Evolutionary conservation across 306 rosid species (phyloP).

Genomic region (Rosa rugosa): DNA sequence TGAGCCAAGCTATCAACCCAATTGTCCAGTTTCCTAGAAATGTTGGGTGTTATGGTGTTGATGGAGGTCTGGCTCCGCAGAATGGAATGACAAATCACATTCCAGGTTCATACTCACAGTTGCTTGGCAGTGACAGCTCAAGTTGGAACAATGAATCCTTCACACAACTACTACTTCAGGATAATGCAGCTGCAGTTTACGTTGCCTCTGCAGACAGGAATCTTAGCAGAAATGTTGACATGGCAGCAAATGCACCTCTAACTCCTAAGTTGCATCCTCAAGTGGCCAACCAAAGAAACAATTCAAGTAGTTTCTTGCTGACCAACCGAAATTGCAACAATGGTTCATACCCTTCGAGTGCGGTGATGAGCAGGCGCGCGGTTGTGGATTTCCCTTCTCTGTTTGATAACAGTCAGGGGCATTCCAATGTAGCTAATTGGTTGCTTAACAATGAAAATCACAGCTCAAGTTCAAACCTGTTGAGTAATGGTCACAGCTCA

Average conservation of each 20-base stretch:
- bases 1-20: slow-evolving; percentile 33
- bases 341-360: slow-evolving; percentile 21
- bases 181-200: slow-evolving; percentile 30
- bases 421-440: slow-evolving; percentile 29
- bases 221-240: slow-evolving; percentile 29
- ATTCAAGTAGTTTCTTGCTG: slow-evolving; percentile 17
- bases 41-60: slow-evolving; percentile 20
- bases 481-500: slow-evolving; percentile 28
- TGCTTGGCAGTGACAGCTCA: slow-evolving; percentile 25
- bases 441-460: slow-evolving; percentile 36
- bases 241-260: slow-evolving; percentile 42
- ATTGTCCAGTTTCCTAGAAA: slow-evolving; percentile 25
- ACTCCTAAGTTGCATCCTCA: slow-evolving; percentile 35
- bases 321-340: slow-evolving; percentile 23
- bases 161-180: slow-evolving; percentile 28
- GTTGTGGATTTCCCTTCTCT: slow-evolving; percentile 36
- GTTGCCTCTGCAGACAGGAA: slow-evolving; percentile 31
- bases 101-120: slow-evolving; percentile 30
- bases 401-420: slow-evolving; percentile 27
- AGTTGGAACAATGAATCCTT: slow-evolving; percentile 33
- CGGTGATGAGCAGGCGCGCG: slow-evolving; percentile 26
- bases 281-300: slow-evolving; percentile 23
- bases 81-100: slow-evolving; percentile 23
- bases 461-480: slow-evolving; percentile 37
- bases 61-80: slow-evolving; percentile 24